These are phyloP conservation scores for Paxillus rubicundulus DNA, from an alignment of 768 basidiomycete species.

Conservation along the genomic window DNA sequence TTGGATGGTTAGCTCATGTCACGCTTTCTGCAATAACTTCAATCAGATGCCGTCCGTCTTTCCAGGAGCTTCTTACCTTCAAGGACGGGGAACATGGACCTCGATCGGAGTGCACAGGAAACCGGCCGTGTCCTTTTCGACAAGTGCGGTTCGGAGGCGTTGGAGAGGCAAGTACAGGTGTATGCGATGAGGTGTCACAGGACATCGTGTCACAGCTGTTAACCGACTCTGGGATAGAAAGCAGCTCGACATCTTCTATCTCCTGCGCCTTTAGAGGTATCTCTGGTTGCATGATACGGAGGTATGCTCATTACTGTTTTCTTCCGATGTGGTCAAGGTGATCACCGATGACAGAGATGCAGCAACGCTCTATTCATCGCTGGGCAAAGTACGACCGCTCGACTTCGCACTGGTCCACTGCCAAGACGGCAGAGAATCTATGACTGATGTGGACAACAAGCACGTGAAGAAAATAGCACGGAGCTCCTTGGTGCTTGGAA, in stretches of 20 bases:
- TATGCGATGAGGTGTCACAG: constrained; percentile 8
- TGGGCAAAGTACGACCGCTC: not conserved
- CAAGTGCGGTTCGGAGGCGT: constrained; percentile 15
- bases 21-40: not conserved
- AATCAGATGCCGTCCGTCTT: not conserved
- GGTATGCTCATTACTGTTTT: constrained; percentile 8
- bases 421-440: not conserved
- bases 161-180: not conserved
- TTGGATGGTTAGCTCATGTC: constrained; percentile 24
- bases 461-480: not conserved
- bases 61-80: constrained; percentile 10
- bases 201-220: constrained; percentile 11
- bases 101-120: not conserved
- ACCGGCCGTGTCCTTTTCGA: constrained; percentile 14
- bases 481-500: constrained; percentile 20
- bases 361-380: not conserved
- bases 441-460: not conserved
- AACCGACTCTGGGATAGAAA: not conserved
- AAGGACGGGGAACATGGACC: constrained; percentile 1
- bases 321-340: constrained; percentile 1
- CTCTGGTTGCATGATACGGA: constrained; percentile 13
- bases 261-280: constrained; percentile 16
- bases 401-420: constrained; percentile 16
- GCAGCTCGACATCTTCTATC: constrained; percentile 5
- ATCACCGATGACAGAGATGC: constrained; percentile 7